These are phyloP conservation scores for Fusarium guadeloupense DNA, from an alignment of 2,329 filamentous ascomycete species.

Conservation along the genomic window DNA sequence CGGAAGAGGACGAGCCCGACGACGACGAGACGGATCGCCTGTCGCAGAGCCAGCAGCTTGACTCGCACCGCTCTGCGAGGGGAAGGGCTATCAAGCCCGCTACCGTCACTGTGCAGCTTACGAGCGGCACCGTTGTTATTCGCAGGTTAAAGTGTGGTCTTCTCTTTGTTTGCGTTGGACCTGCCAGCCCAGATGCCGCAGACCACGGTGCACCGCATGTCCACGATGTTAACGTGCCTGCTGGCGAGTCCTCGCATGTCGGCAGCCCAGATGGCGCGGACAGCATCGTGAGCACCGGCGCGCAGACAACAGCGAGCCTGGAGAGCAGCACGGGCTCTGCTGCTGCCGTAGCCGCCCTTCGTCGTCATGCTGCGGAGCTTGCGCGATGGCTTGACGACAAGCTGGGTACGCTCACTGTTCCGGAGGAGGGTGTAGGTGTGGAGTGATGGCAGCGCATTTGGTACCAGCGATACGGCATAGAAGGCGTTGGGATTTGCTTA, in stretches of 20 bases:
- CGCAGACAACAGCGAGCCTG: constrained; percentile 54
- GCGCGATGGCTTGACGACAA: constrained; percentile 69
- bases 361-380: constrained; percentile 67
- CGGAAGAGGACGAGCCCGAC: constrained; percentile 39
- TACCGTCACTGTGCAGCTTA: constrained; percentile 67
- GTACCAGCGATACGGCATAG: constrained; percentile 27
- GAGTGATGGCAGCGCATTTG: constrained; percentile 34
- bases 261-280: constrained; percentile 55
- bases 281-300: constrained; percentile 58
- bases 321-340: constrained; percentile 53
- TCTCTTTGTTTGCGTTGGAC: constrained; percentile 69
- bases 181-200: constrained; percentile 48
- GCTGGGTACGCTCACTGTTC: constrained; percentile 62
- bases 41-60: constrained; percentile 39
- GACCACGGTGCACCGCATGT: constrained; percentile 30
- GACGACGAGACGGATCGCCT: constrained; percentile 40
- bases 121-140: constrained; percentile 67
- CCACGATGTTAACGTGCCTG: constrained; percentile 34
- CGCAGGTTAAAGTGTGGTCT: constrained; percentile 66
- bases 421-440: constrained; percentile 60
- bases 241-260: constrained; percentile 49
- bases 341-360: constrained; percentile 60
- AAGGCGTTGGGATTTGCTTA: constrained; percentile 37
- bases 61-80: constrained; percentile 26
- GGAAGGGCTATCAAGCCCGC: constrained; percentile 47